Conservation (phyloP, 2,329 filamentous ascomycete genomes). For the Lasiodiplodia citricola region DNA sequence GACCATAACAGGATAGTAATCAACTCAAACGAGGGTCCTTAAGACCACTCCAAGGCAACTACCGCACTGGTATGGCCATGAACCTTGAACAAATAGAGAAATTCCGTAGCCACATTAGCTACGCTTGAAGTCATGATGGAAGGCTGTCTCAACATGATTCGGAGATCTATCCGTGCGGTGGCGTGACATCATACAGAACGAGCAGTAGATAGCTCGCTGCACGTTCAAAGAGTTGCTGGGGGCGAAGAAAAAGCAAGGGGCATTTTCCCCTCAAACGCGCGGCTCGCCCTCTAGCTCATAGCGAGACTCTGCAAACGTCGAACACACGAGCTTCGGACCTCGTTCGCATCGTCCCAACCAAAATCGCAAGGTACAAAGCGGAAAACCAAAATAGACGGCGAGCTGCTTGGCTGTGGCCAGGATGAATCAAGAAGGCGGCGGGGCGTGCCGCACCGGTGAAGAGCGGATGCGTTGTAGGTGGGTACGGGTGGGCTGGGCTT, state of each 20-base stretch:
- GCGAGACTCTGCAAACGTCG: neutral
- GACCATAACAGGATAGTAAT: constrained; percentile 4
- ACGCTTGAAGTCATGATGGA: neutral
- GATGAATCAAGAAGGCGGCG: neutral
- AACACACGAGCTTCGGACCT: neutral
- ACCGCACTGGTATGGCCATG: neutral
- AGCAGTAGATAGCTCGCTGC: neutral
- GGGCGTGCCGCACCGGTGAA: neutral
- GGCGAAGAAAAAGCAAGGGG: neutral
- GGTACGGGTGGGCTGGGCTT: neutral
- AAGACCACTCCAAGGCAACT: neutral
- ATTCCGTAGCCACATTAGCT: neutral
- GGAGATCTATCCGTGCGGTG: neutral
- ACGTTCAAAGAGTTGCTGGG: neutral
- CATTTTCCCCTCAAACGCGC: neutral
- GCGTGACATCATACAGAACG: neutral
- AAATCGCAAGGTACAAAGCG: neutral
- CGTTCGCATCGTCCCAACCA: neutral
- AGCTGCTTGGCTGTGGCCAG: neutral
- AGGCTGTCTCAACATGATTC: neutral
- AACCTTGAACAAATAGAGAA: neutral
- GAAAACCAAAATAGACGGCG: neutral
- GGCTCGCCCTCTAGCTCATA: neutral
- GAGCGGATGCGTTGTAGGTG: neutral
- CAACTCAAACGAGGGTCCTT: neutral